Evolutionary conservation across 2,329 filamentous ascomycete genomes (phyloP), one percentile per base, ranked within the genome.

Genomic region (Penicillium paneum): DNA sequence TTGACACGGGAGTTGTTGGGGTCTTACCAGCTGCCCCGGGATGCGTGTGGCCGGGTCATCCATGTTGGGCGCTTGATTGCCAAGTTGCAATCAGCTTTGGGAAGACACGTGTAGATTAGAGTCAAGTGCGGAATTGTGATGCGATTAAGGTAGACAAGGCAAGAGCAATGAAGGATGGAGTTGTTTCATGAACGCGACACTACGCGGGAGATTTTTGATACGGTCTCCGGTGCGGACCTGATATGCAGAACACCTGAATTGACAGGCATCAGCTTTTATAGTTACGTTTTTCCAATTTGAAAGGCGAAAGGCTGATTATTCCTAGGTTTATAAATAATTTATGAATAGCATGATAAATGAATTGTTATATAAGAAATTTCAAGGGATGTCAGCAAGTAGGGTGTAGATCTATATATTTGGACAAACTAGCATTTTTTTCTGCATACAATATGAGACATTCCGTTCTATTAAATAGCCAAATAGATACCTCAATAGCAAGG

Each of bases 21-120:
- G 55, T 66, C 73, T 57, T 74, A 79, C 77, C 69, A 79, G 64
- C 56, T 76, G 73, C 61, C 65, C 70, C 57, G 74, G 72, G 54
- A 79, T 73, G 59, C 76, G 75, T 62, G 72, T 70, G 45, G 73
- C 76, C 47, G 77, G 77, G 57, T 78, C 76, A 60, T 76, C 74
- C 76, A 79, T 78, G 54, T 54, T 74, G 63, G 58, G 59, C 48
- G 59, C 51, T 56, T 60, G 54, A 55, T 61, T 60, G 48, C 52
- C 47, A 49, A 36, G 21, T 49, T 49, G 35, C 50, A 49, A 50
- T 29, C 26, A 32, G 48, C 19, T 31, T 34, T 53, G 13, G 29
- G n/a, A 41, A 36, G 31, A 15, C n/a, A 29, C 4, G 4, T 28
- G 1, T 19, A n/a, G 11, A n/a, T 41, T 24, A 15, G 13, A 7